Evolutionary conservation across 306 rosid species (phyloP), one percentile per base, ranked within the genome.

Genomic region (Acacia confusa): DNA sequence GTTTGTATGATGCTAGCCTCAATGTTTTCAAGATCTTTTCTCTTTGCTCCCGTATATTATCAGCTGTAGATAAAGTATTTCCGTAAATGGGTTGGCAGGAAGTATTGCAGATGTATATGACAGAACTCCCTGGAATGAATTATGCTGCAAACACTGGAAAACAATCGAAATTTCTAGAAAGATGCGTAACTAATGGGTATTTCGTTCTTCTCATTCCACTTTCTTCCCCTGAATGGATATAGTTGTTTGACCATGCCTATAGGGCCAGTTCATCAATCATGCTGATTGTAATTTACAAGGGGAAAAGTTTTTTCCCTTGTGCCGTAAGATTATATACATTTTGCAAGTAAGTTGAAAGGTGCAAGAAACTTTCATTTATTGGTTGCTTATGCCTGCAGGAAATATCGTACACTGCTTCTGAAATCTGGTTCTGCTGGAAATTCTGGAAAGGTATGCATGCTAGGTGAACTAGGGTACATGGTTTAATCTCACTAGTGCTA

Each of bases 121-220:
- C 71, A 73, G 98, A 94, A 89, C 90, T 94, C 38, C 98, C 98
- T 36, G 86, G 90, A 6, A 94, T 94, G 98, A 93, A 86, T 73
- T 94, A 81, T 86, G 98, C 98, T 70, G 97, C 98, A 0, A 91
- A 94, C 87, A 92, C 98, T 0, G 98, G 98, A 84, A 94, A 92
- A 75, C 80, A 88, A 76, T 92, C 98, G 0, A 91, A 75, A 79
- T 94, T 94, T 80, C 90, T 94, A 63, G 94, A 94, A 79, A 89
- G 91, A 92, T 94, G 97, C 72, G 91, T 92, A 71, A 90, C 86
- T 40, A 94, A 91, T 79, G 97, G 98, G 97, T 94, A 91, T 48
- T 43, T 7, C 27, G 36, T 61, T 68, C 70, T 69, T 85, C 25
- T 45, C 28, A 1, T 63, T 78, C 27, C 70, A 16, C 47, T 67